Base-by-base conservation (phyloP, 495 filamentous ascomycete species). In the Tuber microsphaerosporum region DNA sequence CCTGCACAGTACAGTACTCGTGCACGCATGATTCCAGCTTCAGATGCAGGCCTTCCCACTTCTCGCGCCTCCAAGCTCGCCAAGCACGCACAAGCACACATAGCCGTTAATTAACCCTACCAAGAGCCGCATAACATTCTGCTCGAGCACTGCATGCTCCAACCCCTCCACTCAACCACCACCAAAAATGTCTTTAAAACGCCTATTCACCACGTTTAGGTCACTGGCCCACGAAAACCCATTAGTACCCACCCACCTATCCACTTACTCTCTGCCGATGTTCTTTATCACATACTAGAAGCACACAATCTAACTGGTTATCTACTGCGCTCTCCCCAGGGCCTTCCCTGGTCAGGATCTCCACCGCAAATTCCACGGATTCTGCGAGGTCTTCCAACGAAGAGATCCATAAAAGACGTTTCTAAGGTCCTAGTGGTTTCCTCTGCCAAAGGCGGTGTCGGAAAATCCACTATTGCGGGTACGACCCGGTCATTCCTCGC, bases 361-460 rank as follows among this genome's bases (percentile, higher is more conserved):
- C 89, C 89, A 70, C 90, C 90, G 45, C 84, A 87, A 72, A 89
- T 97, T 79, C 92, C 91, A 41, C 90, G 92, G 68, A 90, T 92
- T 86, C 93, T 93, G 76, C 90, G 93, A 77, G 93, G 94, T 39
- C 88, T 97, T 14, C 96, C 95, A 2, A 85, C 91, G 75, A 91
- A 92, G 79, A 89, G 92, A 72, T 88, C 87, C 81, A 94, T 99
- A 77, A 88, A 87, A 26, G 88, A 91, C 82, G 94, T 98, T 70
- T 87, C 88, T 80, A 95, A 97, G 81, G 89, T 97, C 26, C 88
- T 99, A 74, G 94, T 93, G 44, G 91, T 99, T 26, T 97, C 93
- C 48, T 97, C 94, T 0, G 95, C 96, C 9, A 99, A 99, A 80
- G 95, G 95, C 16, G 95, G 95, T 48, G 95, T 99, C 1, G 95